phyloP scores from a whole-genome alignment of 2,329 filamentous ascomycete genomes.

The Venturia oleaginea region DNA sequence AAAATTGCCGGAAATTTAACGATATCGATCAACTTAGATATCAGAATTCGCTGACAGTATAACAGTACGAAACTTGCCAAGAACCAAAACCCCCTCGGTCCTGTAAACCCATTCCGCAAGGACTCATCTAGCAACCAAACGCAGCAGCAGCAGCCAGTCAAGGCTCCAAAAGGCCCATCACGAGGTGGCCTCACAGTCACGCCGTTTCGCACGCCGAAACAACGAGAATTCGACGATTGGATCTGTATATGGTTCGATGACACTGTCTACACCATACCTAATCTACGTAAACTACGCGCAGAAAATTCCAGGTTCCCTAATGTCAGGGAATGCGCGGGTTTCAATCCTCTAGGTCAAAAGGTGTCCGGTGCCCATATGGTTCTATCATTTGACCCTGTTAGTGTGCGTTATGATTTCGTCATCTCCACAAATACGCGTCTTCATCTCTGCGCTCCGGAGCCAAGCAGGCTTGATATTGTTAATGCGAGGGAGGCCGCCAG shows the following conservation, averaged over 20 bases:
- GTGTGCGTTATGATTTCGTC: neutral
- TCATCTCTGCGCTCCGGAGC: neutral
- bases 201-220: conserved; percentile 19
- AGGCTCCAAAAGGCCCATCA: neutral
- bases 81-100: conserved; percentile 29
- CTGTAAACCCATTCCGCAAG: conserved; percentile 40
- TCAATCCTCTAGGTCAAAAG: neutral
- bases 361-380: neutral
- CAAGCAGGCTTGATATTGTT: neutral
- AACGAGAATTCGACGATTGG: conserved; percentile 33
- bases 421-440: neutral
- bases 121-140: conserved; percentile 33
- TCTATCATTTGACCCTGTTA: neutral
- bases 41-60: neutral
- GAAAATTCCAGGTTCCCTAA: neutral
- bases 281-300: conserved; percentile 34
- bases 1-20: neutral
- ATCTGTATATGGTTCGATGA: conserved; percentile 38
- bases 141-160: conserved; percentile 7
- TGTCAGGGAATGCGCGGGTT: neutral
- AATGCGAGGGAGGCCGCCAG: neutral
- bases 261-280: conserved; percentile 36
- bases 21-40: neutral
- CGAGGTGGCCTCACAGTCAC: conserved; percentile 36
- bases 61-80: neutral